Evolutionary conservation across 179 eudicot species (phyloP).

Genomic region (Gypsophila paniculata): DNA sequence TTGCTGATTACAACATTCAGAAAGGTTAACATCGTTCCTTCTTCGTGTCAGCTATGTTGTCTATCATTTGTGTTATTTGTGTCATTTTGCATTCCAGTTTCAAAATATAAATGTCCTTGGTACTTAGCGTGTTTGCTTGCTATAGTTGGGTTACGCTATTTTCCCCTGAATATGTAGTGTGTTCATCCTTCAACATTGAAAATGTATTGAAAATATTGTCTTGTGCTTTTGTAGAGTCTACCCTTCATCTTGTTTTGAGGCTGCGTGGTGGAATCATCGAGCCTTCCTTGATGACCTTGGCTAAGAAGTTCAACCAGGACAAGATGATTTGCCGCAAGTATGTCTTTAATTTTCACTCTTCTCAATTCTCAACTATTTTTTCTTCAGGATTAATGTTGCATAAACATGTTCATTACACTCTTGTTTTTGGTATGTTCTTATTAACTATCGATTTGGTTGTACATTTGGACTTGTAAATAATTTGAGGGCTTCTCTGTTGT

Average conservation of each 20-base stretch:
- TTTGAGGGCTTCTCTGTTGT: no score
- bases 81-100: no score
- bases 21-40: slow-evolving; percentile 23
- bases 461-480: no score
- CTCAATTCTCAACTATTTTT: no score
- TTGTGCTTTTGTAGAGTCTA: slow-evolving; percentile 31
- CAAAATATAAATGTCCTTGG: neutral
- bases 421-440: neutral
- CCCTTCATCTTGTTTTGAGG: slow-evolving; percentile 50
- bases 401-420: neutral
- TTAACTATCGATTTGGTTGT: no score
- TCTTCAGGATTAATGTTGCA: neutral
- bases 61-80: no score
- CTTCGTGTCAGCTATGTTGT: no score
- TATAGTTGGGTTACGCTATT: neutral
- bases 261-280: slow-evolving; percentile 52
- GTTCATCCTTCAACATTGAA: no score
- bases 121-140: no score
- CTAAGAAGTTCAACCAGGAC: slow-evolving; percentile 47
- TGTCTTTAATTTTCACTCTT: slow-evolving; percentile 11
- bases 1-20: slow-evolving; percentile 44
- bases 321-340: slow-evolving; percentile 55
- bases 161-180: neutral
- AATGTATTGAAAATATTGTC: neutral
- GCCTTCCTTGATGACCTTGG: slow-evolving; percentile 51